Base-by-base conservation (phyloP, 306 rosid genomes). In the Quercus bicolor region DNA sequence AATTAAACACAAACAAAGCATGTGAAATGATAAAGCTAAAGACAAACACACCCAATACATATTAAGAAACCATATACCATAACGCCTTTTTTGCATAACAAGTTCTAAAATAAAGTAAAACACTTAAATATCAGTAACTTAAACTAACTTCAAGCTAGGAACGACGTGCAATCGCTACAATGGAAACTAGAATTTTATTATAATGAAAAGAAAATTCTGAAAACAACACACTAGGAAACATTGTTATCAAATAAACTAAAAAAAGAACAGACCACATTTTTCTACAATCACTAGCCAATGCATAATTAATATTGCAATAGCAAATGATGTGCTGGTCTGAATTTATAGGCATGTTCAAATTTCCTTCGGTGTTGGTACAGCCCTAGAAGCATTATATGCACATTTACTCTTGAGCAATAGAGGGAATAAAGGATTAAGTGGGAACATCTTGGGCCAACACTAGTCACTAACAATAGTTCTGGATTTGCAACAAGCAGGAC, bases 381-480 rank as follows among this genome's bases (percentile, higher is more conserved):
- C 72, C 0, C 4, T 6, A 31, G 34, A 31, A 56, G 24, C 62
- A 19, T 6, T 40, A 66, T 10, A 18, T 12, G 71, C 40, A 33
- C 56, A 72, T 20, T 10, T 5, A 52, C 10, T 23, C 23, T 31
- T 28, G 19, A 79, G 77, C 77, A 79, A 61, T 16, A 20, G 40
- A 34, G 40, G 40, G 40, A 34, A 5, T 1, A 34, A 34, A 34
- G 40, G 40, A 34, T 34, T 34, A 70, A 56, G 28, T 15, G 70
- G 81, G 23, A 78, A 78, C 69, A 78, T 57, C 21, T 61, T 29
- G 29, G 68, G 66, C 73, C 52, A 20, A 3, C 77, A 51, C 14
- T 21, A 16, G 6, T 26, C 23, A 18, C 11, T 24, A 5, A 31
- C 45, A 5, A 16, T 11, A 34, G 20, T 48, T n/a, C 26, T 21